Percentiles rank a stretch among this genome's conserved stretches.
phyloP scores from a whole-genome alignment of 2,329 filamentous ascomycete genomes.

The Microdochium paspali region DNA sequence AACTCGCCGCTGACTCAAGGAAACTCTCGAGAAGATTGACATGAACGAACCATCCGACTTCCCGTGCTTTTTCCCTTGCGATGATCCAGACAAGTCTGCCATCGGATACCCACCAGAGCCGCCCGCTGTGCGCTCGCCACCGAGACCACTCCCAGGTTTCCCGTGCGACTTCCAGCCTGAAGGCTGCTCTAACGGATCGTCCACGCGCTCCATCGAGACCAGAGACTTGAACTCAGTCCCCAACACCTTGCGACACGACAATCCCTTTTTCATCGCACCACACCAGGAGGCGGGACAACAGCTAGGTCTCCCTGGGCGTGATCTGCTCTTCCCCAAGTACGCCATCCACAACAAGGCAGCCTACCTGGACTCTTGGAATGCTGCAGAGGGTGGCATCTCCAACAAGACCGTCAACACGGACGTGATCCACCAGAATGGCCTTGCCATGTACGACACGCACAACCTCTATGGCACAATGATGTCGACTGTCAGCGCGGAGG shows the following conservation, averaged over 20 bases:
- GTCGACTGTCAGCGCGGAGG: slow-evolving; percentile 52
- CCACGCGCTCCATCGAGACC: slow-evolving; percentile 20
- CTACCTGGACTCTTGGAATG: slow-evolving; percentile 27
- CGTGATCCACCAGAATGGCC: slow-evolving; percentile 57
- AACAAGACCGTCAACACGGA: slow-evolving; percentile 59
- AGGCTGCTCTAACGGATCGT: slow-evolving; percentile 9
- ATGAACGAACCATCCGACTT: slow-evolving; percentile 47
- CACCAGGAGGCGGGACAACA: slow-evolving; percentile 25
- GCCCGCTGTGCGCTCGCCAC: slow-evolving; percentile 52
- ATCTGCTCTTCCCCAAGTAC: slow-evolving; percentile 57
- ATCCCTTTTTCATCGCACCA: slow-evolving; percentile 4
- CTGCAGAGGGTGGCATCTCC: slow-evolving; percentile 33
- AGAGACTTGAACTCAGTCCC: neutral
- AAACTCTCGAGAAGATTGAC: slow-evolving; percentile 71
- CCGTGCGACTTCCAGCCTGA: slow-evolving; percentile 56
- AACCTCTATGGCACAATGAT: slow-evolving; percentile 74
- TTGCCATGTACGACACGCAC: slow-evolving; percentile 65
- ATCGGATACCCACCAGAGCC: slow-evolving; percentile 48
- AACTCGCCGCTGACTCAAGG: too few relatives aligned
- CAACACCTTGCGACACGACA: slow-evolving; percentile 1
- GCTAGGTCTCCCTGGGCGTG: slow-evolving; percentile 50
- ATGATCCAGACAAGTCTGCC: slow-evolving; percentile 29
- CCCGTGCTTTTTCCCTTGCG: slow-evolving; percentile 44
- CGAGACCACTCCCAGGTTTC: slow-evolving; percentile 60
- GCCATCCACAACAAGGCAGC: slow-evolving; percentile 54